Base-by-base conservation (phyloP, 345 rosid species). In the Camelina neglecta region DNA sequence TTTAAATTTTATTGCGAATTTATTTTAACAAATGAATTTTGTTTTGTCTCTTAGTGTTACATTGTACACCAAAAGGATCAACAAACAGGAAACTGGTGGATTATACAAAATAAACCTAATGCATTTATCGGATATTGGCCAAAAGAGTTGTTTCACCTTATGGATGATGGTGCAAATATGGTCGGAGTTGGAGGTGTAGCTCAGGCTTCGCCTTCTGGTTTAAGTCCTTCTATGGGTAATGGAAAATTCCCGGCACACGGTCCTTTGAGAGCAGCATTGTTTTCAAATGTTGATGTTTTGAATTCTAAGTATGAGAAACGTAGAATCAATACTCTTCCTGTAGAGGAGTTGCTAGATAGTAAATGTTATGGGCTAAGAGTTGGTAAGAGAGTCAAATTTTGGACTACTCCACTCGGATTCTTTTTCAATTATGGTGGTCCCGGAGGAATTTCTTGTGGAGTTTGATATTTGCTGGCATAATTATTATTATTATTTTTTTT, bases 191-290 rank as follows among this genome's bases (percentile, higher is more conserved):
- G 53, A 15, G 78, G 78, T 39, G 72, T 45, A 18, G 72, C 24
- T 33, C 66, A 66, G 3, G 67, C 72, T 47, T 58, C 72, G 0
- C 20, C 0, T 12, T 29, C 54, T 16, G 72, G 72, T 38, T 47
- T n/a, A 47, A 74, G 72, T 0, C 78, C 78, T 56, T 51, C 50
- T 1, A 57, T 74, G 72, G 72, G 73, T 65, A 66, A 66, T 66
- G 67, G 78, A 7, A 8, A 38, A 6, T 66, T 74, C 58, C 78
- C 60, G 4, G 0, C 7, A 1, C 12, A 15, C 8, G 2, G 3
- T 3, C 4, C 2, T 6, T 0, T 0, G 1, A 0, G 11, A 1
- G 65, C 64, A 42, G 56, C 26, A 20, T 0, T 4, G 15, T 64
- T 64, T 35, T 5, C 38, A 20, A 54, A 64, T 55, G 3, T 73